Percentiles rank a stretch among this genome's conserved stretches.
Conservation (phyloP, 495 filamentous ascomycete genomes). For the Aspergillus incahuasiensis region DNA sequence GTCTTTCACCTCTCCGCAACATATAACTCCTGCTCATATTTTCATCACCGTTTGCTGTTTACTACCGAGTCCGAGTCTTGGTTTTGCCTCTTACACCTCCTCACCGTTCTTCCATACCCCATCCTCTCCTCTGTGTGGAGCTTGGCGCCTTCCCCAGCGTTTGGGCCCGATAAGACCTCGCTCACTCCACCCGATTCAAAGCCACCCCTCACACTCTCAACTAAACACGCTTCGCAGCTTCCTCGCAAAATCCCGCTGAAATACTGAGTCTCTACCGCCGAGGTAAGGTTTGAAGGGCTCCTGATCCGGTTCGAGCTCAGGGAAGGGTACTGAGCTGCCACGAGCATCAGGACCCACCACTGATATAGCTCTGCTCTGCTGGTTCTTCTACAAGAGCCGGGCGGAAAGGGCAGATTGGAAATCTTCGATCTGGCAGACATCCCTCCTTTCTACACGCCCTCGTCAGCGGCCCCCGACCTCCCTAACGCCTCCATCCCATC, state of each 20-base stretch:
- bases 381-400: conserved; percentile 48
- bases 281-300: conserved; percentile 12
- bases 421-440: conserved; percentile 63
- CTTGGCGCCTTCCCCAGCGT: conserved; percentile 13
- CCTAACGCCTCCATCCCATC: conserved; percentile 44
- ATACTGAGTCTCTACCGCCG: neutral
- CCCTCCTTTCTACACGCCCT: conserved; percentile 38
- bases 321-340: conserved; percentile 17
- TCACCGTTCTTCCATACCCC: neutral
- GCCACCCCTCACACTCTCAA: conserved; percentile 4
- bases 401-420: conserved; percentile 42
- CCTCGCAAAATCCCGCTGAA: neutral
- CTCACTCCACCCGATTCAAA: conserved; percentile 13
- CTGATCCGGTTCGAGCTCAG: conserved; percentile 14
- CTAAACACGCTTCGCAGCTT: neutral
- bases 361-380: conserved; percentile 45
- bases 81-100: neutral
- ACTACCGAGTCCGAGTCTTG: neutral
- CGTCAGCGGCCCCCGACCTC: conserved; percentile 58
- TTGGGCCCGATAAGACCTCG: conserved; percentile 22
- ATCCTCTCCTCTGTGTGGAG: conserved; percentile 1
- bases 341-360: conserved; percentile 26
- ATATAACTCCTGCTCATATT: neutral
- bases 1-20: neutral
- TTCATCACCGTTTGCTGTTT: neutral